Evolutionary conservation across 306 rosid genomes (phyloP), one percentile per base, ranked within the genome.

Genomic region (Clitoria ternatea): DNA sequence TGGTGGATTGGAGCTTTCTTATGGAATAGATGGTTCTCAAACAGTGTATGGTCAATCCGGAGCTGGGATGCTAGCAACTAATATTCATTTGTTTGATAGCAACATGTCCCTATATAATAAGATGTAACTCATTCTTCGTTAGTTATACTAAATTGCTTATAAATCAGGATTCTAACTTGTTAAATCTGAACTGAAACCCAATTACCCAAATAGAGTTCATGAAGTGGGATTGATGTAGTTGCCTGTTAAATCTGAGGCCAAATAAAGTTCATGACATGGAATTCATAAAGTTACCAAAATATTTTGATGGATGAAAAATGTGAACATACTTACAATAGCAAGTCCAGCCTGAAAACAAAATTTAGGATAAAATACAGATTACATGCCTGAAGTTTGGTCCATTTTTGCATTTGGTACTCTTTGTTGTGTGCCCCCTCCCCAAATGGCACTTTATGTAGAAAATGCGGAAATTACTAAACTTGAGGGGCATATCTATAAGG

Each of bases 1-100:
- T 33, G 76, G 23, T 72, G 43, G 68, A 20, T 50, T 69, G 27
- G 43, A 42, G 66, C 43, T 67, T 32, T 55, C 47, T 65, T 56
- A 18, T 53, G 72, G 57, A 20, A 50, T 12, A 37, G 45, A 35
- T 59, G 35, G 43, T 55, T 81, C 35, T 7, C 60, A 72, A 47
- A 62, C 53, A 71, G 30, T 39, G 32, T 13, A 14, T 62, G 40
- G 30, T 66, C 30, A 60, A 50, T 44, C 59, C 22, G 18, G 47
- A 57, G 32, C 26, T 49, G 35, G 57, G 27, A 10, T 40, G 29
- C 39, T 36, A 60, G 39, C 4, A 44, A 60, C 40, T 22, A 26
- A 27, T 53, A 24, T 59, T 19, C 23, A 66, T 61, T 54, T 32
- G 14, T 49, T 64, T 59, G 23, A 18, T 37, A 17, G 39, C 19